These are phyloP conservation scores for Alliaria petiolata DNA, from an alignment of 345 rosid genomes.

Conservation along the genomic window DNA sequence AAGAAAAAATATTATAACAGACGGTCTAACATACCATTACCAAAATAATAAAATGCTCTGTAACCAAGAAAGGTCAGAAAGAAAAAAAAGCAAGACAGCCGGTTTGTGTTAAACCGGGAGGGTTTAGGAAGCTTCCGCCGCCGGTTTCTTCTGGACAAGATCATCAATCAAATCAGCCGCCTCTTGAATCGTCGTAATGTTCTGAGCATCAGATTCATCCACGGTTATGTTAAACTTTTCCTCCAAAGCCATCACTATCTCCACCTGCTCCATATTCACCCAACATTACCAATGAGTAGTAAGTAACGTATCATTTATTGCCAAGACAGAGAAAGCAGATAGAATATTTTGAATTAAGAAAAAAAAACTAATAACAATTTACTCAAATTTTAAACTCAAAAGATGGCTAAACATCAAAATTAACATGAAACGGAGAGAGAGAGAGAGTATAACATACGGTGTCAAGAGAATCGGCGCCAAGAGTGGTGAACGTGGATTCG, in stretches of 20 bases:
- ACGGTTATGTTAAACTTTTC: slow-evolving; percentile 73
- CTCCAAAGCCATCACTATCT: slow-evolving; percentile 86
- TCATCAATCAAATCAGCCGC: slow-evolving; percentile 81
- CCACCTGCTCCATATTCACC: slow-evolving; percentile 50
- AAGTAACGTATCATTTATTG: no score
- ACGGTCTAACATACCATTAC: slow-evolving; percentile 16
- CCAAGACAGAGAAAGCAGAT: no score
- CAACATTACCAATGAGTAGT: no score
- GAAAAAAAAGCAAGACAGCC: not conserved
- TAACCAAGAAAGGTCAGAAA: not conserved
- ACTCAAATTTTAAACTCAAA: no score
- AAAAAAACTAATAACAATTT: no score
- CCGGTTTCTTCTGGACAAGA: slow-evolving; percentile 54
- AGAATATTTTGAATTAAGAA: no score
- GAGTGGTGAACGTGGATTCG: slow-evolving; percentile 61
- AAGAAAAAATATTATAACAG: not conserved
- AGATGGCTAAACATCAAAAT: not conserved
- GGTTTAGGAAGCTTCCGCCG: slow-evolving; percentile 1
- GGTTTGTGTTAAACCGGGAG: not conserved
- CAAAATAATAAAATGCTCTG: not conserved
- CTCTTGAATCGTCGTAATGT: slow-evolving; percentile 73
- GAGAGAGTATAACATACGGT: slow-evolving; percentile 41
- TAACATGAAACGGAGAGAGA: not conserved
- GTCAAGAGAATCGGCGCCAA: slow-evolving; percentile 96
- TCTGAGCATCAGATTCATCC: slow-evolving; percentile 71